Evolutionary conservation across 1,139 yeast genomes (phyloP).

Genomic region (Scheffersomyces stambukii): DNA sequence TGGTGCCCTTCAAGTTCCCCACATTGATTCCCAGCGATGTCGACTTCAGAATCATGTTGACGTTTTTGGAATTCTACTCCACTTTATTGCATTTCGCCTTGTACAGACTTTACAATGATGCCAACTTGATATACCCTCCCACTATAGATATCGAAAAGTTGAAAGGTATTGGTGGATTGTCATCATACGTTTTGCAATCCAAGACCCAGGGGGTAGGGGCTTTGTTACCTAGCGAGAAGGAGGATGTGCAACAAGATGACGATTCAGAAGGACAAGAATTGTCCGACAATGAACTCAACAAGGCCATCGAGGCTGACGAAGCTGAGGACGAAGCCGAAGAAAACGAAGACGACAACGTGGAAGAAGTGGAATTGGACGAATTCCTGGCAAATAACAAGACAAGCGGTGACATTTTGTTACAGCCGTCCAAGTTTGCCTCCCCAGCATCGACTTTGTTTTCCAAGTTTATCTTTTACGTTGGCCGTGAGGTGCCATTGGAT

Average conservation of each 20-base stretch:
- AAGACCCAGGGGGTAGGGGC: slow-evolving; percentile 37
- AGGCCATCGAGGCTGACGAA: slow-evolving; percentile 49
- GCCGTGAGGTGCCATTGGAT: slow-evolving; percentile 95
- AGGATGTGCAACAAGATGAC: slow-evolving; percentile 12
- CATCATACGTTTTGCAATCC: slow-evolving; percentile 64
- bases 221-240: slow-evolving; percentile 32
- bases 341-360: slow-evolving; percentile 41
- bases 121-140: slow-evolving; percentile 89
- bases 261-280: slow-evolving; percentile 37
- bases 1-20: slow-evolving; percentile 95
- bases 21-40: slow-evolving; percentile 91
- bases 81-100: slow-evolving; percentile 85
- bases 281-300: slow-evolving; percentile 40
- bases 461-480: slow-evolving; percentile 76
- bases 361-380: slow-evolving; percentile 54
- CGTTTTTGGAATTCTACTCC: slow-evolving; percentile 92
- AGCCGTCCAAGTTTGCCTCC: slow-evolving; percentile 66
- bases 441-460: slow-evolving; percentile 64
- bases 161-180: slow-evolving; percentile 87
- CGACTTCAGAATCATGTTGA: slow-evolving; percentile 95
- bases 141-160: slow-evolving; percentile 65
- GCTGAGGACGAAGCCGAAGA: slow-evolving; percentile 34
- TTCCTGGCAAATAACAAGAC: slow-evolving; percentile 57
- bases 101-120: slow-evolving; percentile 79
- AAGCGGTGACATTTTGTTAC: slow-evolving; percentile 72